Evolutionary conservation across 352 stramenopile species (phyloP).

Genomic region (Globisporangium nagaii): DNA sequence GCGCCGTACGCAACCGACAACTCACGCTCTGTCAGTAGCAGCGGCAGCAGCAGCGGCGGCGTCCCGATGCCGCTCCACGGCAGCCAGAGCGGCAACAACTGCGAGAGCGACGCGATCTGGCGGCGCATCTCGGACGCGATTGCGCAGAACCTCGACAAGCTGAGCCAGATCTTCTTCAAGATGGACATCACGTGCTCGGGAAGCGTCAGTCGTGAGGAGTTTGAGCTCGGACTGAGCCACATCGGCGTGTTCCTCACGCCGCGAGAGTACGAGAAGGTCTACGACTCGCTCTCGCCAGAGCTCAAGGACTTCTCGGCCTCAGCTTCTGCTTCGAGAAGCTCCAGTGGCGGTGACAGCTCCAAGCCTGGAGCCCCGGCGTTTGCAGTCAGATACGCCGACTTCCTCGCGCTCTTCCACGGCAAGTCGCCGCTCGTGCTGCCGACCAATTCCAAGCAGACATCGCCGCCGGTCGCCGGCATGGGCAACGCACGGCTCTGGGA

Average conservation of each 20-base stretch:
- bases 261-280: conserved; percentile 61
- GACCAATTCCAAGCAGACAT: conserved; percentile 34
- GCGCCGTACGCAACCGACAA: conserved; percentile 49
- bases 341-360: conserved; percentile 1
- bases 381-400: conserved; percentile 56
- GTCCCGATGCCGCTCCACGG: conserved; percentile 4
- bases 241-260: conserved; percentile 67
- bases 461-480: conserved; percentile 36
- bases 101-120: conserved; percentile 52
- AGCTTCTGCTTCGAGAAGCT: no score
- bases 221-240: conserved; percentile 64
- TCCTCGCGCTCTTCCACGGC: conserved; percentile 42
- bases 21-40: neutral
- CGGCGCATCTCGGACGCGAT: conserved; percentile 48
- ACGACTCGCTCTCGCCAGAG: conserved; percentile 38
- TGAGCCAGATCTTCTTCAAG: conserved; percentile 70
- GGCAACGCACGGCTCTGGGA: conserved; percentile 60
- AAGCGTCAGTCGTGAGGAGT: conserved; percentile 57
- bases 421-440: conserved; percentile 23
- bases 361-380: conserved; percentile 12
- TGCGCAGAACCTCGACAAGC: conserved; percentile 50
- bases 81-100: neutral
- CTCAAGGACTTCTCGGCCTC: conserved; percentile 18
- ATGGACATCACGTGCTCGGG: conserved; percentile 72
- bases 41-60: neutral